Evolutionary conservation across 176 grass and related monocot species (phyloP).

Genomic region (Alopecurus myosuroides): DNA sequence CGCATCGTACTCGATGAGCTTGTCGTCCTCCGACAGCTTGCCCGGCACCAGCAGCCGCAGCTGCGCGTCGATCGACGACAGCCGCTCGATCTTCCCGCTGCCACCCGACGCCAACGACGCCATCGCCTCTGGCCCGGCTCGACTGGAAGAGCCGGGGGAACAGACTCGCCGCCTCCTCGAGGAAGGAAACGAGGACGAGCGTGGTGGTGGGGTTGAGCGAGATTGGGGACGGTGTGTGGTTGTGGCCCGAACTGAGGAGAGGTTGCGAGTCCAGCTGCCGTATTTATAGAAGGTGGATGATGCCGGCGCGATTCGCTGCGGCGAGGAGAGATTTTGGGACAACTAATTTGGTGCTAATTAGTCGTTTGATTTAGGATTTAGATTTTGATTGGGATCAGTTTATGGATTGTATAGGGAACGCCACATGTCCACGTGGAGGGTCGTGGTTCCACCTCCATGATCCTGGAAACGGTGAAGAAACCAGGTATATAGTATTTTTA

Average conservation of each 20-base stretch:
- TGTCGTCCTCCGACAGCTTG: constrained; percentile 66
- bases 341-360: neutral
- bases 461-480: too few relatives aligned
- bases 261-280: neutral
- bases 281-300: constrained; percentile 7
- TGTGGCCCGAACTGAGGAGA: neutral
- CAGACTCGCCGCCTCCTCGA: neutral
- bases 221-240: constrained; percentile 1
- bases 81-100: constrained; percentile 47
- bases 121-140: neutral
- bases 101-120: neutral
- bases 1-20: constrained; percentile 70
- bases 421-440: neutral
- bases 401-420: neutral
- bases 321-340: neutral
- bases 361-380: neutral
- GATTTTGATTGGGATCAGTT: neutral
- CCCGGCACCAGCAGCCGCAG: constrained; percentile 46
- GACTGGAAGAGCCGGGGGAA: neutral
- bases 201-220: neutral
- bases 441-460: neutral
- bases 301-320: neutral
- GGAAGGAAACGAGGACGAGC: neutral
- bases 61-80: constrained; percentile 68
- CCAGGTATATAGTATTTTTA: too few relatives aligned